These are phyloP conservation scores for Glaciozyma martinii DNA, from an alignment of 768 basidiomycete genomes.

Conservation along the genomic window DNA sequence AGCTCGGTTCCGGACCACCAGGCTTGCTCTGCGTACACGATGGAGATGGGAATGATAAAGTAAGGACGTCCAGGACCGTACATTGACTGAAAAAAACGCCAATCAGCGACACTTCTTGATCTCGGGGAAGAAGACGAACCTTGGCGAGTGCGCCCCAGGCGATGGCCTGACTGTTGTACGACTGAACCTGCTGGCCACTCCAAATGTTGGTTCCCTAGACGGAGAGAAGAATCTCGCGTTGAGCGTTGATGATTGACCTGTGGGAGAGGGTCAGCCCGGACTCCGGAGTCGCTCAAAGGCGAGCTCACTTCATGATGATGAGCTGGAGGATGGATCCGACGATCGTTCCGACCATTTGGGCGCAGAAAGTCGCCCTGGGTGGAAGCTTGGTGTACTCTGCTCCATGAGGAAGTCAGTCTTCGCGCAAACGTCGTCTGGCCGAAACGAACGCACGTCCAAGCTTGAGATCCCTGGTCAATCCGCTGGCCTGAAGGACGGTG, in stretches of 20 bases:
- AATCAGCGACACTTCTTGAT: no score
- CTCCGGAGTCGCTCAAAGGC: constrained; percentile 8
- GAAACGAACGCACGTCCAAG: constrained; percentile 46
- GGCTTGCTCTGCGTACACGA: constrained; percentile 31
- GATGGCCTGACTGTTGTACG: constrained; percentile 50
- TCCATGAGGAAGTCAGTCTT: constrained; percentile 49
- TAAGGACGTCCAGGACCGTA: constrained; percentile 38
- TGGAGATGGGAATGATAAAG: constrained; percentile 48
- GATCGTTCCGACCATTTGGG: constrained; percentile 52
- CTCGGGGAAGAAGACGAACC: no score
- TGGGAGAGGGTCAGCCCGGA: not conserved
- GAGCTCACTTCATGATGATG: constrained; percentile 53
- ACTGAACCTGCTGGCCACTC: constrained; percentile 48
- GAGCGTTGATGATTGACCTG: constrained; percentile 40
- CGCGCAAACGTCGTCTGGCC: not conserved
- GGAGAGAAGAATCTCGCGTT: constrained; percentile 49
- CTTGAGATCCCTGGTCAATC: constrained; percentile 45
- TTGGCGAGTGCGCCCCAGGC: constrained; percentile 51
- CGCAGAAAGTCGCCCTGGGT: constrained; percentile 56
- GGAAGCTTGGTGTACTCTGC: constrained; percentile 52
- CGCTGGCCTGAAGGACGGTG: constrained; percentile 45
- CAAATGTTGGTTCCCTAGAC: constrained; percentile 53
- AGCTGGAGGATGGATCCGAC: constrained; percentile 42
- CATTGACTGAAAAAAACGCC: not conserved
- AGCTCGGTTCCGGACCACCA: no score